Evolutionary conservation across 2,329 filamentous ascomycete species (phyloP).

Genomic region (Arachnopeziza araneosa): DNA sequence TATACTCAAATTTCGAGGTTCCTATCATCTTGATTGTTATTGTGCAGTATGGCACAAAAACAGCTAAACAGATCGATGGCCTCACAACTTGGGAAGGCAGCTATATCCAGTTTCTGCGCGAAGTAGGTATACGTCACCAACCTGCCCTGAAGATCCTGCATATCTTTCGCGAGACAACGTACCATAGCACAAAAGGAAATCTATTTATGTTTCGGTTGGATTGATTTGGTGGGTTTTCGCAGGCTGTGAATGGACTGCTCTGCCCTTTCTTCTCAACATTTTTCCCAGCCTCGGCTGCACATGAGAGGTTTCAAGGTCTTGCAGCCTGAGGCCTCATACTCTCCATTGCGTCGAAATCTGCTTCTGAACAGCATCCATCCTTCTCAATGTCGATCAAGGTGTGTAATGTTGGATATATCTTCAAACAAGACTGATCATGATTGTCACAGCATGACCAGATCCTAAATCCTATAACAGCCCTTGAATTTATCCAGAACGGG

Average conservation of each 20-base stretch:
- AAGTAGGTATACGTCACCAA: not conserved
- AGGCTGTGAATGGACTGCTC: not conserved
- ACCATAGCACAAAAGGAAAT: not conserved
- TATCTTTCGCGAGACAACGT: not conserved
- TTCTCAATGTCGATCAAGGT: slow-evolving; percentile 22
- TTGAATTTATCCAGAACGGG: slow-evolving; percentile 43
- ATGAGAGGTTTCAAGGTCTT: not conserved
- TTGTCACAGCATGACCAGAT: slow-evolving; percentile 28
- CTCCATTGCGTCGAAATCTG: not conserved
- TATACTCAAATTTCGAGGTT: slow-evolving; percentile 27
- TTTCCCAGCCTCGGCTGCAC: slow-evolving; percentile 34
- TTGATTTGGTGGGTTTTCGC: not conserved
- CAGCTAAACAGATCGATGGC: not conserved
- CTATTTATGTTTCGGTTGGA: not conserved
- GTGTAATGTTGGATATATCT: not conserved
- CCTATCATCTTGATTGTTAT: slow-evolving; percentile 27
- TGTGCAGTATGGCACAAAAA: not conserved
- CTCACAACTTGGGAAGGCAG: not conserved
- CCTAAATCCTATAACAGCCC: slow-evolving; percentile 50
- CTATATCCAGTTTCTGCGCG: not conserved
- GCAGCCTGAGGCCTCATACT: not conserved
- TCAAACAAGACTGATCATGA: not conserved
- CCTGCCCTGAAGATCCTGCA: not conserved
- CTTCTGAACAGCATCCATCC: not conserved
- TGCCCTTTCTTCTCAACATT: not conserved